Base-by-base conservation (phyloP, 2,329 filamentous ascomycete genomes). In the Fusarium sp. region DNA sequence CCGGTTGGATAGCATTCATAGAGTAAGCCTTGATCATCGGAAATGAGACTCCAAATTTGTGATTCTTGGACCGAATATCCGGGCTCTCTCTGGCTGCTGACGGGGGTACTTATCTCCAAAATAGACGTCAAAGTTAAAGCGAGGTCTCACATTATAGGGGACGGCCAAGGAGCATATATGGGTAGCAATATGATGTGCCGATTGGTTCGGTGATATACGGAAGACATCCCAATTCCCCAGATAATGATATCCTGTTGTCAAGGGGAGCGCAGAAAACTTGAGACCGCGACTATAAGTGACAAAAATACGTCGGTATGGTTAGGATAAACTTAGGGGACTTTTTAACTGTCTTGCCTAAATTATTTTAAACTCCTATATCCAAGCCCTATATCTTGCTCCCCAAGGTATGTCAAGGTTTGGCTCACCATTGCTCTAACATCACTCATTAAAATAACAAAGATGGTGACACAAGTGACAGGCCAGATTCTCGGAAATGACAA, bases 401-500 rank as follows among this genome's bases (percentile, higher is more conserved):
- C 8, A 3, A 4, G 30, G 7, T 30, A 30, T 30, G 15, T 41
- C 18, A 32, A 35, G 30, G 20, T 20, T 23, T 52, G 35, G 64
- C 37, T 26, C 41, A 48, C 59, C 44, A 45, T 41, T 45, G 20
- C 40, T 48, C 33, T 54, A 41, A 18, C 26, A 44, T 38, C 30
- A 41, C 32, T 52, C 33, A 32, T 32, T 54, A 23, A 18, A 41
- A 38, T 18, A 30, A 15, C 26, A 15, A 27, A 15, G 13, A 57
- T 35, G 35, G 32, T 45, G 27, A 60, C 44, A 15, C 17, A 26
- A 17, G 38, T 58, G 38, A n/a, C 23, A 56, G 37, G 41, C 61
- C 67, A 61, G 52, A 67, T 70, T 53, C 27, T 33, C 61, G 42
- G 52, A 67, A 70, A 35, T 44, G 56, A 54, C 18, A 54, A 27